phyloP scores from a whole-genome alignment of 768 basidiomycete species.

The Tylopilus sp. region DNA sequence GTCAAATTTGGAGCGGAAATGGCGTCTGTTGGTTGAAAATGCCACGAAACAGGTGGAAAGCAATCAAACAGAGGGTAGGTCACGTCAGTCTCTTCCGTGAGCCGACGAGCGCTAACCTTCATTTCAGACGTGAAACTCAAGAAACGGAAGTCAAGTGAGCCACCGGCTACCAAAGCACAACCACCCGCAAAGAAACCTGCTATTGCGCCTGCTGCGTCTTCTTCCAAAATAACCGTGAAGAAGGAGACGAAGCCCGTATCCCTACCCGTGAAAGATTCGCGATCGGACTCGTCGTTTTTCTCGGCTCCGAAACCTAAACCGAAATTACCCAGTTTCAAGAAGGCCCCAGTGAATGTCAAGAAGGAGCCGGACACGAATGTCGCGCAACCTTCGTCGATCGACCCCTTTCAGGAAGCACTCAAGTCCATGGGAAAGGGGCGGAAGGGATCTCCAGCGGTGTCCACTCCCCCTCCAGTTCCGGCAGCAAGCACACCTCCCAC shows the following conservation, averaged over 20 bases:
- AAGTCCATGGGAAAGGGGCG: constrained; percentile 67
- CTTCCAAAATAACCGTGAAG: constrained; percentile 44
- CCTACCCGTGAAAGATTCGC: constrained; percentile 62
- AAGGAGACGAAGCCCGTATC: constrained; percentile 46
- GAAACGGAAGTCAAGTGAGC: constrained; percentile 71
- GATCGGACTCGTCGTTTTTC: constrained; percentile 86
- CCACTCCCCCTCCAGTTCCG: constrained; percentile 51
- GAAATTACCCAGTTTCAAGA: constrained; percentile 84
- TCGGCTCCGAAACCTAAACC: constrained; percentile 83
- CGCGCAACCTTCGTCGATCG: constrained; percentile 71
- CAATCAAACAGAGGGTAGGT: constrained; percentile 67
- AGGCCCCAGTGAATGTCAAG: constrained; percentile 53
- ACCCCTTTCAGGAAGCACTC: constrained; percentile 82
- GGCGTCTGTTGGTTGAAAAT: constrained; percentile 63
- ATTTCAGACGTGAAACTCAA: constrained; percentile 54
- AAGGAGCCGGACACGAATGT: constrained; percentile 55
- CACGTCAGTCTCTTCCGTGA: constrained; percentile 45
- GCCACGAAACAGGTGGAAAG: constrained; percentile 42
- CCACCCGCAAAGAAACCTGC: constrained; percentile 69
- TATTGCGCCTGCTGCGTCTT: constrained; percentile 27
- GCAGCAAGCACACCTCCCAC: constrained; percentile 32
- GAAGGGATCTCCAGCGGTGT: constrained; percentile 58
- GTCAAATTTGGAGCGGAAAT: constrained; percentile 79
- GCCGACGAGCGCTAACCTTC: constrained; percentile 23
- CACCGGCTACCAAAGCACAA: constrained; percentile 41